Evolutionary conservation across 768 basidiomycete genomes (phyloP), one percentile per base, ranked within the genome.

Genomic region (Dictyophora rubrovolvata): DNA sequence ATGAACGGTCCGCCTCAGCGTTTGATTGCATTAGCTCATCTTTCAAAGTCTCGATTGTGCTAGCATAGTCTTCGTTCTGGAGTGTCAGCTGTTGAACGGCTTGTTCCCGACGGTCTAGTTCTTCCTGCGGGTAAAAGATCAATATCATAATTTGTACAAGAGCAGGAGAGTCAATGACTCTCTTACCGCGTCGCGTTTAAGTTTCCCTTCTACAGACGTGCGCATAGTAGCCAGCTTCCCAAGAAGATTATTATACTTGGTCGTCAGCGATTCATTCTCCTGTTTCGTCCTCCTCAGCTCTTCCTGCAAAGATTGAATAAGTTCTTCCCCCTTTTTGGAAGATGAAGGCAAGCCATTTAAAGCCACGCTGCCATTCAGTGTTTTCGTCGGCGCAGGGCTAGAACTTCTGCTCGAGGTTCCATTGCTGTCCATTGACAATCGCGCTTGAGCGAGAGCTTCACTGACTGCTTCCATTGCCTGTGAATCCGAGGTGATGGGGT

Each of bases 151-250:
- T 49, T 10, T 47, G 18, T 37, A 17, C 47, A n/a, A n/a, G 34
- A 5, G 50, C 21, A 56, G 16, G 18, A 34, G 54, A 23, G 36
- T 16, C 34, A 49, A 11, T 37, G 37, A 22, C 5, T 21, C n/a
- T 47, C 85, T 64, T 75, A 98, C 96, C 66, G 96, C 96, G 72
- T 98, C 96, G 70, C 95, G 91, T 70, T 89, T 85, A 58, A 98
- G 77, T 71, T 97, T 97, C 69, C 91, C 94, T 34, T 94, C 93
- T 54, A 98, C 76, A 20, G 90, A 89, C 37, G 86, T 89, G 21
- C 94, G 82, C 94, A 99, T 97, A 35, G 86, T 81, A 1, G 92
- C 93, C 50, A 98, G 75, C 72, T 92, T 97, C 42, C 84, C 82
- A 17, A 99, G 78, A 37, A 99, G 77, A 63, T 81, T 87, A 60